Conservation (phyloP, 2,329 filamentous ascomycete species). For the Hymenoscyphus occultus region DNA sequence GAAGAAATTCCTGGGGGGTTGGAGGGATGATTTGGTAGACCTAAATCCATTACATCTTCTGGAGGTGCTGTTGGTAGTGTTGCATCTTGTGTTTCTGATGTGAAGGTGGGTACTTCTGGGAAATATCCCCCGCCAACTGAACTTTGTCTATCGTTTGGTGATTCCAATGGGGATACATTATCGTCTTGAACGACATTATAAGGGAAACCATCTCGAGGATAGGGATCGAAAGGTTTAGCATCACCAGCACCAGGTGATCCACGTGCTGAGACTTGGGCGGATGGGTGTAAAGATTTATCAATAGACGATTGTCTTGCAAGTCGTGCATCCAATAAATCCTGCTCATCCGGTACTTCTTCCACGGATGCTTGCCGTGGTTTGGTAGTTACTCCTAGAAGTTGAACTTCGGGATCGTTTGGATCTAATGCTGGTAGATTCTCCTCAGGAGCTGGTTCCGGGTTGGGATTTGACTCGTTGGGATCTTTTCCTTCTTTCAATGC, state of each 20-base stretch:
- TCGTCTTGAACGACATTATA: conserved; percentile 35
- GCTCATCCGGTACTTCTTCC: conserved; percentile 58
- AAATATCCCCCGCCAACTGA: conserved; percentile 59
- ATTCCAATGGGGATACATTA: conserved; percentile 53
- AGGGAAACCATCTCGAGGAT: conserved; percentile 33
- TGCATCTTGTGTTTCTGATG: conserved; percentile 28
- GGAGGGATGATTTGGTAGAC: conserved; percentile 30
- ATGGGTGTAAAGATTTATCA: conserved; percentile 48
- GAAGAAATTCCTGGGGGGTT: conserved; percentile 28
- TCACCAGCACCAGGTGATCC: conserved; percentile 22
- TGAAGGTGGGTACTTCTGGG: conserved; percentile 44
- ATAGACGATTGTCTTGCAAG: conserved; percentile 47
- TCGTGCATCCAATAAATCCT: conserved; percentile 44
- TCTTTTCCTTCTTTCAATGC: conserved; percentile 88
- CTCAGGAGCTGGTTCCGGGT: conserved; percentile 49
- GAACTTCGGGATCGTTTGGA: conserved; percentile 63
- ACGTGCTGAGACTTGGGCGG: conserved; percentile 31
- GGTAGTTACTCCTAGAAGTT: conserved; percentile 50
- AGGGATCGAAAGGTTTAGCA: conserved; percentile 37
- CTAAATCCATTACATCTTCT: conserved; percentile 26
- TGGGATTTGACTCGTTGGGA: conserved; percentile 87
- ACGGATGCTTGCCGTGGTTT: conserved; percentile 39
- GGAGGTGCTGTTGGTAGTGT: conserved; percentile 31
- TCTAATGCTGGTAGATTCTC: conserved; percentile 50
- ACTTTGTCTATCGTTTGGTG: conserved; percentile 42